Evolutionary conservation across 148 eudicot species (phyloP).

Genomic region (Rhododendron williamsianum): DNA sequence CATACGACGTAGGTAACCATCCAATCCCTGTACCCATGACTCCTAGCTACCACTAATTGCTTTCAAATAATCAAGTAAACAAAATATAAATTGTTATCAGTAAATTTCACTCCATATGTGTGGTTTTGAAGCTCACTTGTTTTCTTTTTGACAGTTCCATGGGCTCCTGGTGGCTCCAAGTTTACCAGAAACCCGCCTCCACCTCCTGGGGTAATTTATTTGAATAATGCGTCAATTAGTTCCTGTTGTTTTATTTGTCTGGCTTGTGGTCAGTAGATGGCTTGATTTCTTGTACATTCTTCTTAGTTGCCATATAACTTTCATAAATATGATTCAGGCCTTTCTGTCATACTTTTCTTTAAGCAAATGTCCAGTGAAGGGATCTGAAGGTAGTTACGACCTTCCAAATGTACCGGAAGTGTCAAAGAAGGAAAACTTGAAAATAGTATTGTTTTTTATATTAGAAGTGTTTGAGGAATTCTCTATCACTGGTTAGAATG

Average conservation of each 20-base stretch:
- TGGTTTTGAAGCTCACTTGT: conserved; percentile 1
- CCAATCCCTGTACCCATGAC: not conserved
- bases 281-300: conserved; percentile 6
- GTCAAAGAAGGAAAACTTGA: not conserved
- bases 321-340: not conserved
- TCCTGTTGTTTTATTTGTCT: not conserved
- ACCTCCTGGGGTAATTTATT: conserved; percentile 67
- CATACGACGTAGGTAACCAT: not conserved
- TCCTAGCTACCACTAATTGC: not conserved
- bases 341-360: not conserved
- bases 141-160: conserved; percentile 62
- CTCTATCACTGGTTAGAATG: not conserved
- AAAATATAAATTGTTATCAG: not conserved
- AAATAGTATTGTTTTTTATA: not conserved
- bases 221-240: not conserved
- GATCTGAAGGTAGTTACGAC: not conserved
- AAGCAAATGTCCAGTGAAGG: not conserved
- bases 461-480: not conserved
- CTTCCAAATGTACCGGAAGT: not conserved
- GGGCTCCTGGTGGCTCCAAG: conserved; percentile 97
- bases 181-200: conserved; percentile 77
- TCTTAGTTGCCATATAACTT: not conserved
- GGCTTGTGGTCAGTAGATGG: not conserved
- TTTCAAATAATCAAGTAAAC: not conserved
- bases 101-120: not conserved